These are phyloP conservation scores for Fusarium pilosicola DNA, from an alignment of 2,329 filamentous ascomycete genomes.

Conservation along the genomic window DNA sequence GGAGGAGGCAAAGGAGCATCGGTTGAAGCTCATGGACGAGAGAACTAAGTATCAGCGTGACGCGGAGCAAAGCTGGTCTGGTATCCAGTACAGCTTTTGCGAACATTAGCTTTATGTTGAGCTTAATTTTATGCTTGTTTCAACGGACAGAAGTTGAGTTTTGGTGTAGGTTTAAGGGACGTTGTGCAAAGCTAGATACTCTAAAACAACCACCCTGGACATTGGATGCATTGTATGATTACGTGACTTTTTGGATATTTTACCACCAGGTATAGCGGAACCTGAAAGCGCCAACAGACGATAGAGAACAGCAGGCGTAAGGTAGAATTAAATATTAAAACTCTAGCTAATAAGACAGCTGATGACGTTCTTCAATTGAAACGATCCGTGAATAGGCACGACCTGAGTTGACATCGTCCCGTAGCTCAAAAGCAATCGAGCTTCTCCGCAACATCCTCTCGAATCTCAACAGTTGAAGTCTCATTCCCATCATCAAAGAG, in stretches of 20 bases:
- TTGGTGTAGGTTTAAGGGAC: not conserved
- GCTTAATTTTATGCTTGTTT: not conserved
- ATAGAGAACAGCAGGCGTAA: fast-evolving
- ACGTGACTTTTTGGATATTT: not conserved
- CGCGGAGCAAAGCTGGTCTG: not conserved
- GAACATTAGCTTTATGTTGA: conserved; percentile 10
- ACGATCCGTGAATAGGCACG: not conserved
- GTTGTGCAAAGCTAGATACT: not conserved
- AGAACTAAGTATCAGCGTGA: not conserved
- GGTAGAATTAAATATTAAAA: not conserved
- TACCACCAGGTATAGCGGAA: not conserved
- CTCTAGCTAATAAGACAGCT: fast-evolving
- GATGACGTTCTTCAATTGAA: not conserved
- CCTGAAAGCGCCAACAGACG: not conserved
- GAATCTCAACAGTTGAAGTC: not conserved
- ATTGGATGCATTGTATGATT: fast-evolving
- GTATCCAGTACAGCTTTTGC: conserved; percentile 18
- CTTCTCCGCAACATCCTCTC: not conserved
- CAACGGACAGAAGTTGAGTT: not conserved
- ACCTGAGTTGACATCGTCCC: not conserved
- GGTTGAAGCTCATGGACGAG: conserved; percentile 24
- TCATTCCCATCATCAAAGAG: not conserved
- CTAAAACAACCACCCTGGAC: not conserved
- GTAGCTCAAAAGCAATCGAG: not conserved
- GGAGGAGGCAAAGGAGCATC: conserved; percentile 27